phyloP scores from a whole-genome alignment of 768 basidiomycete species.

The Agrocybe praecox region DNA sequence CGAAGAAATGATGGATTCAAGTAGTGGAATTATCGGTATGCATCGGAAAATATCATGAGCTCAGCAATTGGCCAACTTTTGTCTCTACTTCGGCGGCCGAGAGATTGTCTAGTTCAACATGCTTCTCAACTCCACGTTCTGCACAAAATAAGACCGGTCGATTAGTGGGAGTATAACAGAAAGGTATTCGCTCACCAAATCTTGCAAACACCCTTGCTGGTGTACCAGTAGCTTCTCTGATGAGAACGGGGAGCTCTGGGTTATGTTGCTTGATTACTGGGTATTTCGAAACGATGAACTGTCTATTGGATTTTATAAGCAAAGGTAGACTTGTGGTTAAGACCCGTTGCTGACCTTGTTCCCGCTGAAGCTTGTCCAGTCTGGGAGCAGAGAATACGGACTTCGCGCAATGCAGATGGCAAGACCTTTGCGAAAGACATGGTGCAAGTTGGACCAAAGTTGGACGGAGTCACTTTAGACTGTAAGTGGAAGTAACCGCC shows the following conservation, averaged over 20 bases:
- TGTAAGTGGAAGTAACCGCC: constrained; percentile 5
- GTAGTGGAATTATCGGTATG: not conserved
- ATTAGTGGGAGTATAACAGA: constrained; percentile 1
- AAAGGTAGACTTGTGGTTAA: not conserved
- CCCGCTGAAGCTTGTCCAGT: constrained; percentile 76
- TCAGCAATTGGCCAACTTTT: constrained; percentile 67
- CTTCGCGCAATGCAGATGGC: constrained; percentile 77
- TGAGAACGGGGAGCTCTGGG: constrained; percentile 82
- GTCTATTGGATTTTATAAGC: constrained; percentile 41
- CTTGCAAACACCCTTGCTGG: constrained; percentile 84
- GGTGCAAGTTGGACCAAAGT: constrained; percentile 34
- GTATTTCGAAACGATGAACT: constrained; percentile 79
- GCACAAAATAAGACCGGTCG: constrained; percentile 14
- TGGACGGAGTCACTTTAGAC: not conserved
- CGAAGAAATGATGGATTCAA: constrained; percentile 1
- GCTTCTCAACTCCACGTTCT: constrained; percentile 83
- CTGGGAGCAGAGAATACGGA: constrained; percentile 82
- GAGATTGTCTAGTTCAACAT: constrained; percentile 79
- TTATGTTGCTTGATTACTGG: constrained; percentile 79
- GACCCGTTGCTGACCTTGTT: constrained; percentile 55
- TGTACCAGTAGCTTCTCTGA: constrained; percentile 78
- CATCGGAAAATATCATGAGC: constrained; percentile 31
- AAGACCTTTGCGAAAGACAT: constrained; percentile 66
- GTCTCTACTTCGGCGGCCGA: constrained; percentile 71
- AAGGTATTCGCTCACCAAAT: constrained; percentile 62